Conservation (phyloP, 768 basidiomycete species). For the Leccinum uliginosum region DNA sequence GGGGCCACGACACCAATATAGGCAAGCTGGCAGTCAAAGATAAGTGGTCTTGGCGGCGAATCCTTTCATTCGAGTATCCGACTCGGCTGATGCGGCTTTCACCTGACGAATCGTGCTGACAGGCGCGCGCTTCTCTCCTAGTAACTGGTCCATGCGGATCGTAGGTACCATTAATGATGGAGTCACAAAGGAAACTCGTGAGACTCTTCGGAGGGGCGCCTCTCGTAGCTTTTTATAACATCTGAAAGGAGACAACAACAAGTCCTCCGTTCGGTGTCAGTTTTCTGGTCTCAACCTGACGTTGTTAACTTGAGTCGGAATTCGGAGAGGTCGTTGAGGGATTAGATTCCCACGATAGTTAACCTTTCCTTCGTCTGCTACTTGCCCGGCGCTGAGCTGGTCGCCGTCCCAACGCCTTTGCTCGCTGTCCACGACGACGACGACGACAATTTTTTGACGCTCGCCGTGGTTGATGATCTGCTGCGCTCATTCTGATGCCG, state of each 20-base stretch:
- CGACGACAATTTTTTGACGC: slow-evolving; percentile 9
- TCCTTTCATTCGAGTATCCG: not conserved
- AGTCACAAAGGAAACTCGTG: not conserved
- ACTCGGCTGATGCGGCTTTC: not conserved
- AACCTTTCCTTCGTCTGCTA: slow-evolving; percentile 10
- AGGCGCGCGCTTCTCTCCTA: not conserved
- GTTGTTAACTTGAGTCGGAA: slow-evolving; percentile 12
- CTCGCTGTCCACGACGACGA: slow-evolving; percentile 28
- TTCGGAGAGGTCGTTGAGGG: slow-evolving; percentile 7
- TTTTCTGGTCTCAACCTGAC: not conserved
- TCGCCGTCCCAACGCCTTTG: slow-evolving; percentile 16
- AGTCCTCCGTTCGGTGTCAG: too few species aligned
- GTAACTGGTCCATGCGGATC: not conserved
- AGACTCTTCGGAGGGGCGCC: not conserved
- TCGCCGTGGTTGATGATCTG: slow-evolving; percentile 27
- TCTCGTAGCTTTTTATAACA: too few species aligned
- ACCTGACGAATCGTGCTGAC: too few species aligned
- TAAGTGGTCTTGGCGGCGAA: not conserved
- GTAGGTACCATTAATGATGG: not conserved
- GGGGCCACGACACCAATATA: not conserved
- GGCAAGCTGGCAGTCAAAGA: not conserved
- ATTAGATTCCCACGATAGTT: slow-evolving; percentile 26
- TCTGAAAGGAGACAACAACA: too few species aligned
- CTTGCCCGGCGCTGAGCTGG: slow-evolving; percentile 16
- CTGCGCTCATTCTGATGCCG: slow-evolving; percentile 40